A percentile compares a stretch with the other conserved stretches of the same genome.
Conservation (phyloP, 1,139 yeast species). For the Protomyces arabidopsidicola region DNA sequence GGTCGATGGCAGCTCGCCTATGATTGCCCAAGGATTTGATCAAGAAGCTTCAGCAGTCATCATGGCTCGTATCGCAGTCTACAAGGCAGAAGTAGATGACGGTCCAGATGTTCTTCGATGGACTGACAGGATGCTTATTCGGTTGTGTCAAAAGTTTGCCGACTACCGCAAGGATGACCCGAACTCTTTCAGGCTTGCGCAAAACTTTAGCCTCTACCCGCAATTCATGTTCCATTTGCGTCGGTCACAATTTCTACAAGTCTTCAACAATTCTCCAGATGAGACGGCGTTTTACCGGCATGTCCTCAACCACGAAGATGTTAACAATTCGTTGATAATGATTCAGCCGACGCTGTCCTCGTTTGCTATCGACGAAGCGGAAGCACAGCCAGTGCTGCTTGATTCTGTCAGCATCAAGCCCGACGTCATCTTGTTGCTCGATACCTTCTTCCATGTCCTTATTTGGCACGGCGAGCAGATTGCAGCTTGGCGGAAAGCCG, state of each 20-base stretch:
- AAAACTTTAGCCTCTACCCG: constrained; percentile 80
- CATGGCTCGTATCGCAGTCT: constrained; percentile 89
- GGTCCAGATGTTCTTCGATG: constrained; percentile 74
- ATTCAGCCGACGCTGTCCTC: constrained; percentile 93
- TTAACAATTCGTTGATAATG: constrained; percentile 90
- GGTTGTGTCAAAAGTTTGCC: constrained; percentile 81
- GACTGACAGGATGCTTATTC: constrained; percentile 79
- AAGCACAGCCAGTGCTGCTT: constrained; percentile 83
- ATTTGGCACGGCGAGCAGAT: constrained; percentile 93
- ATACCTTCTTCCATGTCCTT: constrained; percentile 92
- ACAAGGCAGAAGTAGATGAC: constrained; percentile 74
- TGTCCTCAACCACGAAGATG: constrained; percentile 83
- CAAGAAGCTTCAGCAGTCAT: constrained; percentile 98
- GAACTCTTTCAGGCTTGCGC: constrained; percentile 69
- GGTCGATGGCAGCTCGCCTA: constrained; percentile 49
- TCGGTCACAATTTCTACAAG: constrained; percentile 93
- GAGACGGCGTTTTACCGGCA: constrained; percentile 98
- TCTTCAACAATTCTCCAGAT: constrained; percentile 96
- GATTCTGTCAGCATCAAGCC: constrained; percentile 91
- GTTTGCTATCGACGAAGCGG: constrained; percentile 64
- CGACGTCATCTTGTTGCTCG: constrained; percentile 79
- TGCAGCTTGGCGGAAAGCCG: constrained; percentile 94
- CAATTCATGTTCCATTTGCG: constrained; percentile 94
- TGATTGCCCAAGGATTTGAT: constrained; percentile 68
- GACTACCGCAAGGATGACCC: constrained; percentile 76